These are phyloP conservation scores for Beta vulgaris DNA, from an alignment of 148 eudicot genomes.

Conservation along the genomic window DNA sequence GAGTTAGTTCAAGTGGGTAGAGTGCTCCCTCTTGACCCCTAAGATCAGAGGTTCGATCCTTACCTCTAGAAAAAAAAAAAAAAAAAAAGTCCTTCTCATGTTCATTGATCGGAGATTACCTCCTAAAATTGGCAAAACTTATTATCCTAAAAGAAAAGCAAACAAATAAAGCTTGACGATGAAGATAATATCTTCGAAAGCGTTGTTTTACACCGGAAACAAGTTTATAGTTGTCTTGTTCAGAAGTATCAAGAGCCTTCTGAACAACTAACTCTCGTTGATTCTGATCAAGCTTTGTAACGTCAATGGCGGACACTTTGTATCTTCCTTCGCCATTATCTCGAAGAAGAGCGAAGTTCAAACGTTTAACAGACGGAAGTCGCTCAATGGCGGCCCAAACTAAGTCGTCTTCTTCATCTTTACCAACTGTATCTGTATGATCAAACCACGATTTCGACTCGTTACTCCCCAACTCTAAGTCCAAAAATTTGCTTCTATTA, in stretches of 20 bases:
- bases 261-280: constrained; percentile 59
- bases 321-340: constrained; percentile 15
- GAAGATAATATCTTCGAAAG: constrained; percentile 53
- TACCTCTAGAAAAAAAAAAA: no score
- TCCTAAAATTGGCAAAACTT: neutral
- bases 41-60: no score
- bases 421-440: constrained; percentile 50
- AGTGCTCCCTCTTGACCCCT: no score
- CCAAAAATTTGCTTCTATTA: constrained; percentile 41
- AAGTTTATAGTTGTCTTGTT: constrained; percentile 72
- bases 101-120: no score
- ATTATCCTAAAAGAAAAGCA: neutral
- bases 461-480: constrained; percentile 5
- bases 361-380: constrained; percentile 52
- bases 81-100: no score
- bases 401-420: constrained; percentile 70
- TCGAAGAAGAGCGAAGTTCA: constrained; percentile 50
- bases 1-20: no score
- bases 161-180: neutral
- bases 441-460: constrained; percentile 35
- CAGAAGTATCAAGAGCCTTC: constrained; percentile 66
- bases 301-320: constrained; percentile 47
- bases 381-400: constrained; percentile 73
- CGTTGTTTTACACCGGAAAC: constrained; percentile 75
- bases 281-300: constrained; percentile 53